phyloP scores from a whole-genome alignment of 805 yeast species.

The Cyberlindnera bimundalis region DNA sequence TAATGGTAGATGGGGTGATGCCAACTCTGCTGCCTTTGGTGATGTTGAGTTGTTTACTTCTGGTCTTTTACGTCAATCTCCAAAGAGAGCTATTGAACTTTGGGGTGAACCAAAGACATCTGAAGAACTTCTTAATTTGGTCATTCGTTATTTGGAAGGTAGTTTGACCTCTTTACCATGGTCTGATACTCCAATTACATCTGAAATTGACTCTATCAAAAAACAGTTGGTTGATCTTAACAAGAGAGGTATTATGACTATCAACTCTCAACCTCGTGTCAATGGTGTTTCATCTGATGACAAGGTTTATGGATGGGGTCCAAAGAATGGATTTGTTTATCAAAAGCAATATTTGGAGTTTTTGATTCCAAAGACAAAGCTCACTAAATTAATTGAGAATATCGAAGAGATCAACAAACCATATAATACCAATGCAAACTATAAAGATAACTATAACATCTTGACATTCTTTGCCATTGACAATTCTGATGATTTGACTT shows the following conservation, averaged over 20 bases:
- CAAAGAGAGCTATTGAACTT: slow-evolving; percentile 71
- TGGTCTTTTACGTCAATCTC: slow-evolving; percentile 76
- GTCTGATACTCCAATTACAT: slow-evolving; percentile 87
- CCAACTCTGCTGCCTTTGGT: slow-evolving; percentile 95
- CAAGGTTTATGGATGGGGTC: slow-evolving; percentile 96
- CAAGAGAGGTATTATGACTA: slow-evolving; percentile 65
- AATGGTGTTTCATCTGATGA: slow-evolving; percentile 75
- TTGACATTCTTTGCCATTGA: slow-evolving; percentile 79
- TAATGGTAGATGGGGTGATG: slow-evolving; percentile 98
- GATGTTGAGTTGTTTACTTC: slow-evolving; percentile 81
- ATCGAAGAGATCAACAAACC: slow-evolving; percentile 45
- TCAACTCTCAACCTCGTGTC: slow-evolving; percentile 93
- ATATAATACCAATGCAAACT: slow-evolving; percentile 19
- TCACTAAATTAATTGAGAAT: slow-evolving; percentile 36
- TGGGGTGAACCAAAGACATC: slow-evolving; percentile 80
- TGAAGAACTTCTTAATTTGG: slow-evolving; percentile 58
- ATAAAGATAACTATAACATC: slow-evolving; percentile 39
- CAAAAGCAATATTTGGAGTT: slow-evolving; percentile 94
- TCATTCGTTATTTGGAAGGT: slow-evolving; percentile 69
- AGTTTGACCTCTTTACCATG: slow-evolving; percentile 79
- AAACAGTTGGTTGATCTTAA: slow-evolving; percentile 61
- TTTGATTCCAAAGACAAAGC: slow-evolving; percentile 55
- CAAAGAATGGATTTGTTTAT: slow-evolving; percentile 79
- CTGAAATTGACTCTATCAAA: slow-evolving; percentile 65
- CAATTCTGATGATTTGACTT: slow-evolving; percentile 48